Evolutionary conservation across 2,329 filamentous ascomycete species (phyloP).

Genomic region (Fonsecaea erecta): DNA sequence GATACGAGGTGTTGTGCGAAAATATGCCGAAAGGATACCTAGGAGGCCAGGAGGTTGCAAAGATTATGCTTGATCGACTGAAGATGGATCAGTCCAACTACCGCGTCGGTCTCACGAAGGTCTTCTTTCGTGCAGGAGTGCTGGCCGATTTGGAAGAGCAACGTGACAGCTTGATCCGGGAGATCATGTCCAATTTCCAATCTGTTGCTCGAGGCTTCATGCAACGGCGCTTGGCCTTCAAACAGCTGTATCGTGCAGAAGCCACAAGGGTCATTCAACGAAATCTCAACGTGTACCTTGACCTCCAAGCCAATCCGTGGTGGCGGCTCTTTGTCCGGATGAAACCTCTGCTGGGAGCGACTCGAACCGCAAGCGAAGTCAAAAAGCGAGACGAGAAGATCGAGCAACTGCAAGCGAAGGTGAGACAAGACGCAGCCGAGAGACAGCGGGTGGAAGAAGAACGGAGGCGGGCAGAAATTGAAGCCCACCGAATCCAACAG

Average conservation of each 20-base stretch:
- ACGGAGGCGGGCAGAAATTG: conserved; percentile 79
- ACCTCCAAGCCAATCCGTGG: conserved; percentile 92
- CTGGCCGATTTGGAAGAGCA: conserved; percentile 96
- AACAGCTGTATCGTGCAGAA: conserved; percentile 90
- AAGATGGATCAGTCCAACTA: conserved; percentile 84
- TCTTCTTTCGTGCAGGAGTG: conserved; percentile 96
- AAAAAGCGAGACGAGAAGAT: conserved; percentile 96
- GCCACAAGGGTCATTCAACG: conserved; percentile 92
- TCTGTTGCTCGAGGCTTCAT: conserved; percentile 88
- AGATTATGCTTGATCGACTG: conserved; percentile 86
- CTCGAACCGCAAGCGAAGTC: conserved; percentile 87
- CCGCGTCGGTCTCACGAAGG: conserved; percentile 92
- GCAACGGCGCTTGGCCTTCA: conserved; percentile 85
- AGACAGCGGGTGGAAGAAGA: conserved; percentile 88
- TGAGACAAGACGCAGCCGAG: conserved; percentile 74
- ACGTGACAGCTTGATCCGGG: conserved; percentile 85
- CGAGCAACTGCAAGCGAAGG: conserved; percentile 79
- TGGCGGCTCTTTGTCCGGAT: conserved; percentile 95
- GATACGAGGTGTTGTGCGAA: conserved; percentile 91
- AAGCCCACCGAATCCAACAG: conserved; percentile 88
- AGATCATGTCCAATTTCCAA: conserved; percentile 93
- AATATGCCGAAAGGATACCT: conserved; percentile 88
- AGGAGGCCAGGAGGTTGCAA: conserved; percentile 83
- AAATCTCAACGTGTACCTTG: conserved; percentile 90
- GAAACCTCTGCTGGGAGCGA: conserved; percentile 91